phyloP scores from a whole-genome alignment of 306 rosid genomes.

The Macrotyloma uniflorum region DNA sequence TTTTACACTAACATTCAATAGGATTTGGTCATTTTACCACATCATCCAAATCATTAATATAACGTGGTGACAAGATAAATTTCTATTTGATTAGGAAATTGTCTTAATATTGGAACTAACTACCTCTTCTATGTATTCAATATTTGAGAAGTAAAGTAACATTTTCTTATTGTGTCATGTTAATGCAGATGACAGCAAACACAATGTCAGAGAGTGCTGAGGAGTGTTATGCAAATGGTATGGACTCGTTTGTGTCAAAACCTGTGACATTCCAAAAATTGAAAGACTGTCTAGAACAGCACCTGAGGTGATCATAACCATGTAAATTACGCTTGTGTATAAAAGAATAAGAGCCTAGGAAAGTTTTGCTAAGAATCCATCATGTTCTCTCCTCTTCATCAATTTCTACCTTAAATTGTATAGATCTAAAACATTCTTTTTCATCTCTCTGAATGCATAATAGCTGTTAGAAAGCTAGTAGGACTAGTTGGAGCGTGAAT shows the following conservation, averaged over 20 bases:
- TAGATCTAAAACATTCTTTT: slow-evolving; percentile 46
- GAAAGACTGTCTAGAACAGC: slow-evolving; percentile 68
- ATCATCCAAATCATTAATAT: neutral
- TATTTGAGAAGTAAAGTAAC: slow-evolving; percentile 6
- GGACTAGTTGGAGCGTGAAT: slow-evolving; percentile 34
- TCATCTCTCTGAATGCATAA: slow-evolving; percentile 13
- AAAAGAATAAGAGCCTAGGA: slow-evolving; percentile 58
- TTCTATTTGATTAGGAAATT: neutral
- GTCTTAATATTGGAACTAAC: neutral
- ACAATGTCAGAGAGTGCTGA: slow-evolving; percentile 90
- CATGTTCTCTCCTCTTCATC: slow-evolving; percentile 41
- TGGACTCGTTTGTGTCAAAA: slow-evolving; percentile 94
- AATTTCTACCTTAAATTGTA: slow-evolving; percentile 50
- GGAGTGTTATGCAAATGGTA: slow-evolving; percentile 83
- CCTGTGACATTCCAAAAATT: slow-evolving; percentile 85
- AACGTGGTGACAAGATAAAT: neutral
- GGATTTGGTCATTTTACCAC: neutral
- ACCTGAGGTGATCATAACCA: slow-evolving; percentile 48
- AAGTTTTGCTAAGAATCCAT: slow-evolving; percentile 71
- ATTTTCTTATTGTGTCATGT: neutral
- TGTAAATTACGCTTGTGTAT: slow-evolving; percentile 68
- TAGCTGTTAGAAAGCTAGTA: slow-evolving; percentile 4
- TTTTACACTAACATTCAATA: neutral
- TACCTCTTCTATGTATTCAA: neutral
- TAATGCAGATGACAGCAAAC: slow-evolving; percentile 94